A percentile compares a stretch with the other conserved stretches of the same genome.
These are phyloP conservation scores for Haplographium delicatum DNA, from an alignment of 495 filamentous ascomycete genomes.

Conservation along the genomic window DNA sequence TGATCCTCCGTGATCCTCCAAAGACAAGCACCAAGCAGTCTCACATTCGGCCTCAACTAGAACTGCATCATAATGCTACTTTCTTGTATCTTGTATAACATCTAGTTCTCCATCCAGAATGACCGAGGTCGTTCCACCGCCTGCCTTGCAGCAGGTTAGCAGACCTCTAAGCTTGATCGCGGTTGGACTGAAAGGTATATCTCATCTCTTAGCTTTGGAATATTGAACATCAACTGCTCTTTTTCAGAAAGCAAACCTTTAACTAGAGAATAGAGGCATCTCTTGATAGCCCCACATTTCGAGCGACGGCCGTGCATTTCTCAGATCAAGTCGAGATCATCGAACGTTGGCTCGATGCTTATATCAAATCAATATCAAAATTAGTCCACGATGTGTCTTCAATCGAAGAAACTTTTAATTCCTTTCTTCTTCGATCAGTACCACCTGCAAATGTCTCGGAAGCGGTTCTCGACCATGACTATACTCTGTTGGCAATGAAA, in stretches of 20 bases:
- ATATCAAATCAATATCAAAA: constrained; percentile 72
- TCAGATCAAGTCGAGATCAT: constrained; percentile 85
- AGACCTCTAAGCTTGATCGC: constrained; percentile 47
- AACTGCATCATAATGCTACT: too few relatives aligned
- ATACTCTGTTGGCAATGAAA: constrained; percentile 80
- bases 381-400: constrained; percentile 66
- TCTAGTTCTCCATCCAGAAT: too few relatives aligned
- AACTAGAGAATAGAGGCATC: constrained; percentile 64
- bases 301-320: constrained; percentile 83
- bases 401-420: constrained; percentile 64
- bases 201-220: neutral
- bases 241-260: neutral
- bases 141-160: constrained; percentile 11
- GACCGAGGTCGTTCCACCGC: constrained; percentile 12
- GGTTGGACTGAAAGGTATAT: constrained; percentile 39
- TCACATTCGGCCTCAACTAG: too few relatives aligned
- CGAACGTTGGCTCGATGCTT: constrained; percentile 90
- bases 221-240: neutral
- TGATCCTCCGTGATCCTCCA: too few relatives aligned
- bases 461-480: constrained; percentile 87
- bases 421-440: constrained; percentile 64
- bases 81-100: too few relatives aligned
- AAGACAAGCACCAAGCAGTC: too few relatives aligned
- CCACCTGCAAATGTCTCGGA: constrained; percentile 70
- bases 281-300: constrained; percentile 92